A percentile compares a stretch with the other conserved stretches of the same genome.
Evolutionary conservation across 257 asterid genomes (phyloP).

Genomic region (Solanum tacnaense): DNA sequence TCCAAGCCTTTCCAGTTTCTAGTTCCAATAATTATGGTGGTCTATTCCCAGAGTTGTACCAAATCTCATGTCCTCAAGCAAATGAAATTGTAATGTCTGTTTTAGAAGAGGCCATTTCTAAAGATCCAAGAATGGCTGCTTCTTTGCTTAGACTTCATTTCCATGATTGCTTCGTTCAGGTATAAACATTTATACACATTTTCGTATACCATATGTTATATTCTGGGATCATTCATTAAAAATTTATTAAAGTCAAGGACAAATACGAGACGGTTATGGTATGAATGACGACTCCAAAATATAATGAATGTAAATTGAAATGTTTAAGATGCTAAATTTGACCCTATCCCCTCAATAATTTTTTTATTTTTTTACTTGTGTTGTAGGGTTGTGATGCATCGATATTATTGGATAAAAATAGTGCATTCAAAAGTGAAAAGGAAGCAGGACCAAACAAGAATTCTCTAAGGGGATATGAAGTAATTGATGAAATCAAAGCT

Average conservation of each 20-base stretch:
- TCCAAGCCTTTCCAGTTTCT: constrained; percentile 25
- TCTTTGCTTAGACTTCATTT: constrained; percentile 31
- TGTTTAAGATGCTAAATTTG: background rate
- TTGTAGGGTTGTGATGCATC: constrained; percentile 78
- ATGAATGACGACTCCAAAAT: too few species aligned
- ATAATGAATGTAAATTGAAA: background rate
- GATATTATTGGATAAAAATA: constrained; percentile 42
- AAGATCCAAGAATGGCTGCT: constrained; percentile 69
- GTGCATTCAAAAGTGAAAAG: constrained; percentile 47
- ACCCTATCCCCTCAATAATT: background rate
- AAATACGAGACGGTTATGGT: background rate
- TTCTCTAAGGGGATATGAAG: constrained; percentile 61
- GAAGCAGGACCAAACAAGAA: constrained; percentile 59
- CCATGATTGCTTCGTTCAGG: constrained; percentile 14
- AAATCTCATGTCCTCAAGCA: constrained; percentile 66
- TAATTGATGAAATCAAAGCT: constrained; percentile 65
- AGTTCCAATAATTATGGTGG: constrained; percentile 10
- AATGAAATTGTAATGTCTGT: constrained; percentile 64
- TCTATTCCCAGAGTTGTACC: constrained; percentile 39
- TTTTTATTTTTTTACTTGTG: background rate
- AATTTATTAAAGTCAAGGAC: background rate
- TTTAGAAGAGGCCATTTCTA: constrained; percentile 44
- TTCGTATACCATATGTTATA: background rate
- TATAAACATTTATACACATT: background rate
- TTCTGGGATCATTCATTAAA: background rate